A percentile compares a stretch with the other conserved stretches of the same genome.
phyloP scores from a whole-genome alignment of 1,284 basidiomycete genomes.

The Anthracocystis walkeri region DNA sequence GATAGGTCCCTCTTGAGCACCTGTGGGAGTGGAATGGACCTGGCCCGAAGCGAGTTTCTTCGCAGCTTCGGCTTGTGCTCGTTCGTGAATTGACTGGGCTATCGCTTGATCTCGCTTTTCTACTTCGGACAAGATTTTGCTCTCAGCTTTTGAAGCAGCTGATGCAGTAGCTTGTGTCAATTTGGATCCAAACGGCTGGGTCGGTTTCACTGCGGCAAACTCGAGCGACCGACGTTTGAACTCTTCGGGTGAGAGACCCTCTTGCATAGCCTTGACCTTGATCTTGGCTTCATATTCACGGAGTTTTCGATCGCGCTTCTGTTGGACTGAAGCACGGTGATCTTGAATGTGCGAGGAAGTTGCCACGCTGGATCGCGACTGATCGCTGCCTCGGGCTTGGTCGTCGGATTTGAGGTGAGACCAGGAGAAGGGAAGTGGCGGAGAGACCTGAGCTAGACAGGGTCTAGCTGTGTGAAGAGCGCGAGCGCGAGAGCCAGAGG shows the following conservation, averaged over 20 bases:
- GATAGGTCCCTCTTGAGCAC: conserved; percentile 46
- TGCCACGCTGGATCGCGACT: neutral
- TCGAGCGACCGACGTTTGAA: conserved; percentile 35
- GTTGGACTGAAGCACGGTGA: conserved; percentile 31
- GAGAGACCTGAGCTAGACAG: conserved; percentile 34
- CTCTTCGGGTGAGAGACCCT: conserved; percentile 55
- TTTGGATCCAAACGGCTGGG: neutral
- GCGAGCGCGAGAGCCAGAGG: conserved; percentile 18
- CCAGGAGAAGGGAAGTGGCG: conserved; percentile 39
- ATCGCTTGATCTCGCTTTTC: conserved; percentile 51
- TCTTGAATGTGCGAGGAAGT: conserved; percentile 9
- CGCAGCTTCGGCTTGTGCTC: conserved; percentile 46
- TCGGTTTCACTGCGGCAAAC: conserved; percentile 17
- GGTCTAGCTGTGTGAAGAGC: conserved; percentile 18
- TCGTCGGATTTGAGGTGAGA: conserved; percentile 36
- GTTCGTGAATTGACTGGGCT: conserved; percentile 33
- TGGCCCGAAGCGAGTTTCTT: conserved; percentile 47
- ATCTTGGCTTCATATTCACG: conserved; percentile 63
- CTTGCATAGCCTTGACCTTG: conserved; percentile 59
- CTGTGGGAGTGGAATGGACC: conserved; percentile 35
- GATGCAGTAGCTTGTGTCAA: neutral
- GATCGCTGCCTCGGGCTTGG: conserved; percentile 8
- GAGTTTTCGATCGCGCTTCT: conserved; percentile 56
- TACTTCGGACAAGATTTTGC: conserved; percentile 20
- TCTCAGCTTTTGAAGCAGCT: neutral